Conservation (phyloP, 2,329 filamentous ascomycete genomes). For the Stagonosporopsis vannaccii region DNA sequence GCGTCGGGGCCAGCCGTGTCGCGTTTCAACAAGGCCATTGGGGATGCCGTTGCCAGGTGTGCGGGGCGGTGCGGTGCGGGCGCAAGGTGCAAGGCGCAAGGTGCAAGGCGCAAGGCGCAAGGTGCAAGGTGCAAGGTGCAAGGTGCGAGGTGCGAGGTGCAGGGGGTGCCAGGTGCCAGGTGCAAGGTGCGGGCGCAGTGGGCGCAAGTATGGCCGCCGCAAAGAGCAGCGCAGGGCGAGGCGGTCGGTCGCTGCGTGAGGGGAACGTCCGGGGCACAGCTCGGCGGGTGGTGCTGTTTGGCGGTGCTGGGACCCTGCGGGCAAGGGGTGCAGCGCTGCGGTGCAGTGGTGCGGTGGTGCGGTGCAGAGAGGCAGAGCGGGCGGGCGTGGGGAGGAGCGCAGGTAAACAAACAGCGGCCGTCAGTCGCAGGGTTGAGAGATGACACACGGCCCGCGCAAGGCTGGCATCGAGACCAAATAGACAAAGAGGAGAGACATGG, state of each 20-base stretch:
- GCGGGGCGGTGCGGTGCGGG: no score
- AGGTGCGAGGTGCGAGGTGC: no score
- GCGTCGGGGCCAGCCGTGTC: conserved; percentile 29
- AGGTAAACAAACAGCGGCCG: conserved; percentile 20
- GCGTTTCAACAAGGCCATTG: conserved; percentile 42
- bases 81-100: no score
- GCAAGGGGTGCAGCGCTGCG: conserved; percentile 5
- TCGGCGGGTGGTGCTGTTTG: background rate
- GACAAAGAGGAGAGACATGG: conserved; percentile 20
- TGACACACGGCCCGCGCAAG: conserved; percentile 16
- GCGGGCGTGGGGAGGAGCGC: conserved; percentile 1
- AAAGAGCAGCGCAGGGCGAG: background rate
- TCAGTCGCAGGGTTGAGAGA: conserved; percentile 4
- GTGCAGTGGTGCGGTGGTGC: background rate
- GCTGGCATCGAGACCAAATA: conserved; percentile 18
- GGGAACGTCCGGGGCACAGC: conserved; percentile 5
- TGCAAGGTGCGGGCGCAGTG: background rate
- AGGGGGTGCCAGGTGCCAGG: no score
- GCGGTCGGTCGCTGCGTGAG: conserved; percentile 8
- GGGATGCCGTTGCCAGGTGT: conserved; percentile 7
- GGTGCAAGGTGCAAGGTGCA: no score
- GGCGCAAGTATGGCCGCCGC: background rate
- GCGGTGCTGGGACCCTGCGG: background rate
- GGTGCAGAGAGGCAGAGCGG: background rate
- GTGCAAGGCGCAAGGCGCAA: no score